phyloP scores from a whole-genome alignment of 2,329 filamentous ascomycete genomes.

The Rosellinia necatrix region DNA sequence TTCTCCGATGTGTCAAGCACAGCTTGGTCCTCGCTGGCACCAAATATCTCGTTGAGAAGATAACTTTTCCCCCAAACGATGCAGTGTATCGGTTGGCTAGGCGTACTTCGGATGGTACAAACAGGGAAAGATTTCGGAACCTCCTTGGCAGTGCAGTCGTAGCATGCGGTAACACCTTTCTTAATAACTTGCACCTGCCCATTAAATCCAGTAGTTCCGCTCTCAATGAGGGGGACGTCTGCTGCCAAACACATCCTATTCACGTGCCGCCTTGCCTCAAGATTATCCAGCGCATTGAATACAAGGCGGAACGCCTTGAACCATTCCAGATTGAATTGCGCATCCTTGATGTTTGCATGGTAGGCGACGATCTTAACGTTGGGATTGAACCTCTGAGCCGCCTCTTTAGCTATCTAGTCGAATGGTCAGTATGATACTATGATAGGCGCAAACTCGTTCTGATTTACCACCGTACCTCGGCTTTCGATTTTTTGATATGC shows the following conservation, averaged over 20 bases:
- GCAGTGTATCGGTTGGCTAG: slow-evolving; percentile 95
- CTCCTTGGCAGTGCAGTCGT: slow-evolving; percentile 91
- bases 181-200: slow-evolving; percentile 97
- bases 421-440: slow-evolving; percentile 31
- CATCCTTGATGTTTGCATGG: slow-evolving; percentile 93
- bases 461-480: slow-evolving; percentile 65
- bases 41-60: slow-evolving; percentile 91
- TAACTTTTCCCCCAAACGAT: slow-evolving; percentile 99
- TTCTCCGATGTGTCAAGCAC: slow-evolving; percentile 80
- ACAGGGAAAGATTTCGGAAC: slow-evolving; percentile 92
- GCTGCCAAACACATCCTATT: slow-evolving; percentile 97
- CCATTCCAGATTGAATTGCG: slow-evolving; percentile 84
- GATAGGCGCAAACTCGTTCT: slow-evolving; percentile 4
- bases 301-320: slow-evolving; percentile 83
- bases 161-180: slow-evolving; percentile 90
- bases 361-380: slow-evolving; percentile 84
- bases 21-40: slow-evolving; percentile 83
- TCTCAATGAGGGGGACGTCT: slow-evolving; percentile 89
- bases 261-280: slow-evolving; percentile 91
- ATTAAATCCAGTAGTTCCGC: slow-evolving; percentile 96
- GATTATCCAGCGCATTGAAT: slow-evolving; percentile 96
- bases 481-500: slow-evolving; percentile 97
- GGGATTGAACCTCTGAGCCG: slow-evolving; percentile 88
- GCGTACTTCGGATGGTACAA: slow-evolving; percentile 95
- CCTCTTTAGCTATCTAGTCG: slow-evolving; percentile 83